Evolutionary conservation across 306 rosid genomes (phyloP), one percentile per base, ranked within the genome.

Genomic region (Morella rubra): DNA sequence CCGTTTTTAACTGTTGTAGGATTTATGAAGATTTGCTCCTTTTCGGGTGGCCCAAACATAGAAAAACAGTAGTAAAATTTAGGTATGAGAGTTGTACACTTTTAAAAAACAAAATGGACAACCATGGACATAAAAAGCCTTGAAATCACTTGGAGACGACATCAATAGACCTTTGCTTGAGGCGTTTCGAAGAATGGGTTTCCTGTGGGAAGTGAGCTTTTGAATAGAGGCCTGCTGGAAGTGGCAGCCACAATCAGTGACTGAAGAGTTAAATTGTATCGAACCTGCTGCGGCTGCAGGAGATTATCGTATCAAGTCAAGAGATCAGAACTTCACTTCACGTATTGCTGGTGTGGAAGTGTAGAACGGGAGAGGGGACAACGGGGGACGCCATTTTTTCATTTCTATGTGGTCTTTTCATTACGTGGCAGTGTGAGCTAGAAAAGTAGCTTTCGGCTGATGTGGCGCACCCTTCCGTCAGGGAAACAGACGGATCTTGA

Each of bases 291-390:
- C 51, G 85, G 70, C n/a, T n/a, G n/a, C n/a, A n/a, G 71, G 92
- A 88, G 78, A 86, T 90, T 69, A 62, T 82, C 61, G 71, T 85
- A 65, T 56, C 37, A 72, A 88, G 67, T 83, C 89, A 0, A 86
- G 73, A 71, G 86, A 86, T 60, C 89, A 86, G 71, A 87, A 88
- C 69, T 86, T 88, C 80, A 85, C 81, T 15, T 66, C 83, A 73
- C n/a, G n/a, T n/a, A n/a, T n/a, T n/a, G n/a, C n/a, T n/a, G n/a
- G n/a, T n/a, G n/a, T n/a, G n/a, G n/a, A n/a, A n/a, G n/a, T n/a
- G n/a, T n/a, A n/a, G n/a, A n/a, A n/a, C n/a, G n/a, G n/a, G n/a
- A n/a, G n/a, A n/a, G n/a, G n/a, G n/a, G n/a, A n/a, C n/a, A n/a
- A n/a, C n/a, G n/a, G n/a, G n/a, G n/a, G n/a, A n/a, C n/a, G n/a